Evolutionary conservation across 805 yeast species (phyloP), one percentile per base, ranked within the genome.

Genomic region (Tetrapisispora arboricola): DNA sequence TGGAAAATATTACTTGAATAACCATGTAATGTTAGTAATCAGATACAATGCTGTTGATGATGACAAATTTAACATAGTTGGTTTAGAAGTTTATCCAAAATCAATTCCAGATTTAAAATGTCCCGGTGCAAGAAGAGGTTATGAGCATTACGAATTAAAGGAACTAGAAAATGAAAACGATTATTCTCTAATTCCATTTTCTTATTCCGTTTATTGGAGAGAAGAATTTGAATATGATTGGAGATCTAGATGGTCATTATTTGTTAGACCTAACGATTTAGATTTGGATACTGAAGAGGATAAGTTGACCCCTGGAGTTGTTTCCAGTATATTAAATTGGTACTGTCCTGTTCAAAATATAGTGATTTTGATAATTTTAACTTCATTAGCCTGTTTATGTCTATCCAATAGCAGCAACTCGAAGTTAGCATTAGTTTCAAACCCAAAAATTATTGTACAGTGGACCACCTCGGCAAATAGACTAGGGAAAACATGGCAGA

Each of bases 161-260:
- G 61, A 71, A 4, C 61, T 66, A 20, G 54, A 65, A 9, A 63
- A 63, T 8, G 49, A 47, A 25, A 49, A 44, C 15, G 68, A 65
- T 11, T 51, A 58, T n/a, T 54, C 64, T 1, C 54, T 67, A 28
- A 72, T 86, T 26, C 88, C 90, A 3, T 86, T 76, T 61, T 81
- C 95, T 1, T 87, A 85, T 51, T 76, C 95, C 1, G 86, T 87
- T 3, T 81, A 81, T 54, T 86, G 95, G 94, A 69, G 92, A 57
- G 94, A 86, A 56, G 95, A 86, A 44, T 64, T 65, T 32, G 71
- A 75, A 2, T 66, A 83, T 19, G 70, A 72, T 20, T 82, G 85
- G 72, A 68, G 70, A 38, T 68, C 77, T 44, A 68, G 95, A 49
- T 84, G 94, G 92, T 76, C 75, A 34, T 61, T 80, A 49, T 86